Evolutionary conservation across 169 alveolate species (phyloP).

Genomic region (Toxoplasma gondii): DNA sequence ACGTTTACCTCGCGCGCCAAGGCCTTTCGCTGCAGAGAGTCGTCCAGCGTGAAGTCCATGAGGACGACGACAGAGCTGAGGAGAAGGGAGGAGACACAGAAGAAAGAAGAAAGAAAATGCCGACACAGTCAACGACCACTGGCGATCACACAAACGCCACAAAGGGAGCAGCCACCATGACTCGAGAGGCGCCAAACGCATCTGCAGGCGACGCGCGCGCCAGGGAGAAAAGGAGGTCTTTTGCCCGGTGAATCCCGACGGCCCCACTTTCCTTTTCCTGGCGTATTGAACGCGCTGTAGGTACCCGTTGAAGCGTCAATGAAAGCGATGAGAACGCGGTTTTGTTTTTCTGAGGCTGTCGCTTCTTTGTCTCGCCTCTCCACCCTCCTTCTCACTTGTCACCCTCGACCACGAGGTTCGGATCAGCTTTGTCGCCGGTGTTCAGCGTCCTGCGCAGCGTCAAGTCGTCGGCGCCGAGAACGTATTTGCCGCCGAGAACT

Average conservation of each 20-base stretch:
- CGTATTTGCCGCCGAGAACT: constrained; percentile 18
- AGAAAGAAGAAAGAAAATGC: neutral
- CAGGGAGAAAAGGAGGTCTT: no score
- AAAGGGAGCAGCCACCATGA: no score
- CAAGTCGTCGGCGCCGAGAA: constrained; percentile 28
- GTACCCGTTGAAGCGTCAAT: no score
- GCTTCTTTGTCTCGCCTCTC: neutral
- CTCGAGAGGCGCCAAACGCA: neutral
- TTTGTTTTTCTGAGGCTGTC: no score
- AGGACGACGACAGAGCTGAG: constrained; percentile 48
- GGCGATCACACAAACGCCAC: neutral
- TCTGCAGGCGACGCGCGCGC: neutral
- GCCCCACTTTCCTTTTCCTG: no score
- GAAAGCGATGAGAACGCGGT: no score
- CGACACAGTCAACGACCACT: no score
- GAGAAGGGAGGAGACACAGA: neutral
- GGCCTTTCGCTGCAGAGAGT: constrained; percentile 61
- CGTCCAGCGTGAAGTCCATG: constrained; percentile 51
- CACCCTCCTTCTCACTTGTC: constrained; percentile 16
- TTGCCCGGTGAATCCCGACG: no score
- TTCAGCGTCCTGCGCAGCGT: constrained; percentile 24
- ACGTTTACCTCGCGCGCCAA: constrained; percentile 52
- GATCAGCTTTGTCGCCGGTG: neutral
- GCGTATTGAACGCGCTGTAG: no score
- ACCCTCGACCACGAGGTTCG: constrained; percentile 39